Percentiles rank a stretch among this genome's conserved stretches.
phyloP scores from a whole-genome alignment of 225 moss, liverwort and hornwort species.

The Polytrichum commune region DNA sequence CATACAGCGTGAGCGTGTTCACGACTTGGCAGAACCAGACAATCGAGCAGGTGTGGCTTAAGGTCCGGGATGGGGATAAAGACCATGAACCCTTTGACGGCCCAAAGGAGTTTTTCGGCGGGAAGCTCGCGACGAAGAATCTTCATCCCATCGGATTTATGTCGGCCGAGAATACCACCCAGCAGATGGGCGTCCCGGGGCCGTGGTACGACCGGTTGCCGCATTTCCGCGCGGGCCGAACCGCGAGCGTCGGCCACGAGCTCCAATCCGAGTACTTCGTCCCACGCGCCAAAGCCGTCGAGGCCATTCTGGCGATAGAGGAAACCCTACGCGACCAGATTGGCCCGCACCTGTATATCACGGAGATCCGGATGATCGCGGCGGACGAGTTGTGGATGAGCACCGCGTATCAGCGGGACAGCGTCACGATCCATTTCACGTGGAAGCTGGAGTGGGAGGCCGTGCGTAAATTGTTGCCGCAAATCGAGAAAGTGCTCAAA shows the following conservation, averaged over 20 bases:
- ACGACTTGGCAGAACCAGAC: conserved; percentile 37
- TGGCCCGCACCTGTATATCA: conserved; percentile 11
- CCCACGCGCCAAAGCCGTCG: conserved; percentile 1
- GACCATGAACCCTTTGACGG: neutral
- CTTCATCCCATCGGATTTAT: neutral
- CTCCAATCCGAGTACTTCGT: conserved; percentile 31
- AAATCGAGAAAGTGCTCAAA: conserved; percentile 14
- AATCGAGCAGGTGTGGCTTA: conserved; percentile 48
- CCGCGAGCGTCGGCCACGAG: conserved; percentile 22
- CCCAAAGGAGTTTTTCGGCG: conserved; percentile 1
- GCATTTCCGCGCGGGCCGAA: conserved; percentile 27
- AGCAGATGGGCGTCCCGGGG: conserved; percentile 46
- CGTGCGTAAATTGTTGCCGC: conserved; percentile 16
- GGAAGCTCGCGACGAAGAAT: conserved; percentile 11
- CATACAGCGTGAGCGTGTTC: conserved; percentile 52
- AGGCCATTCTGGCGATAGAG: conserved; percentile 23
- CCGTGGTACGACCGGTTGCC: conserved; percentile 49
- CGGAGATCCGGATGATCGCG: conserved; percentile 25
- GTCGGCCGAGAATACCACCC: conserved; percentile 22
- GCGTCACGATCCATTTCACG: conserved; percentile 26
- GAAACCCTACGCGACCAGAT: conserved; percentile 11
- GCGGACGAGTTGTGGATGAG: conserved; percentile 33
- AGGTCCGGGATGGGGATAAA: conserved; percentile 15
- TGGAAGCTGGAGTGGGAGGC: conserved; percentile 22
- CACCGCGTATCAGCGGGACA: conserved; percentile 9